Evolutionary conservation across 768 basidiomycete species (phyloP), one percentile per base, ranked within the genome.

Genomic region (Leccinum boreale): DNA sequence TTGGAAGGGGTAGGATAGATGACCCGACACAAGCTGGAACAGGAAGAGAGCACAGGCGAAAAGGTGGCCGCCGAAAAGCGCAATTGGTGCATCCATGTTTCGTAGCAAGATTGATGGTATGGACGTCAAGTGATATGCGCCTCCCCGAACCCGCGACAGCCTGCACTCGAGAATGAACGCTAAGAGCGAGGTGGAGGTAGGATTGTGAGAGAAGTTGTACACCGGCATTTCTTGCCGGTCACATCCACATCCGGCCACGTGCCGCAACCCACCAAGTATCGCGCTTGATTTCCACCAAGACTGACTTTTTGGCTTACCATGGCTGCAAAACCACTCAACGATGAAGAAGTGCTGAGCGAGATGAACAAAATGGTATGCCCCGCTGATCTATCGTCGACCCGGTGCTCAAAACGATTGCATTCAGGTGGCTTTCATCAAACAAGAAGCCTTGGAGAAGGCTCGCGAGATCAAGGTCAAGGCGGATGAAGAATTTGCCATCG

Each of bases 401-500:
- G 36, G 45, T 36, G 15, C 54, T 57, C 48, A 59, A 57, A 31
- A 28, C 55, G 6, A 31, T 39, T 35, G 12, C 29, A 15, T 61
- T 31, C 71, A 96, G 95, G 92, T 96, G 49, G 88, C 93, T 53
- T 98, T 98, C 81, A 98, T 98, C 82, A 96, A 92, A 76, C 97
- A 98, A 70, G 97, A 99, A 75, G 96, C 96, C 4, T 74, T 92
- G 62, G 96, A 99, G 79, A 99, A 99, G 77, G 95, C 94, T 1
- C 81, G 97, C 8, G 97, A 99, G 76, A 94, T 99, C 60, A 88
- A 83, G 62, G 93, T 98, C 59, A 99, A 99, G 74, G 96, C 97
- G 0, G 94, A 99, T 61, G 95, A 98, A 73, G 96, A 99, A 77
- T 98, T 98, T 70, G 90, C 96, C 19, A 98, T 99, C 64, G 97